These are phyloP conservation scores for Protea cynaroides DNA, from an alignment of 164 flowering plant species.

Conservation along the genomic window DNA sequence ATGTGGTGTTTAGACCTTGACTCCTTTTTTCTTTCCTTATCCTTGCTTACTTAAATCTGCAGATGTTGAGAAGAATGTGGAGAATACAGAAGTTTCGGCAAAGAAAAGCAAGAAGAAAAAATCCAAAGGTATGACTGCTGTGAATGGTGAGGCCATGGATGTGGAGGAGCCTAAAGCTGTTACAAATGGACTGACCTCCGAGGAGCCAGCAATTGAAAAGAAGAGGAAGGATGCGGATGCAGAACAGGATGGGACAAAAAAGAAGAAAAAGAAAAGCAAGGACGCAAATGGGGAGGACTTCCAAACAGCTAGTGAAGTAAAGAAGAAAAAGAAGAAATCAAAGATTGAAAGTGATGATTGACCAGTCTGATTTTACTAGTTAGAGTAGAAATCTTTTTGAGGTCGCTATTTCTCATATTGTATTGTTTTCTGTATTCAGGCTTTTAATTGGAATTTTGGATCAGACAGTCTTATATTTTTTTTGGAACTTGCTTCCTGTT, in stretches of 20 bases:
- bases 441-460: background rate
- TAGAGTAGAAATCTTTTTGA: background rate
- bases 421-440: background rate
- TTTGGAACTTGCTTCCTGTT: too few relatives aligned
- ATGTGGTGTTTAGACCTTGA: too few relatives aligned
- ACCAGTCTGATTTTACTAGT: background rate
- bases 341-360: conserved; percentile 24
- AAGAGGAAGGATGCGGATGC: conserved; percentile 51
- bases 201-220: conserved; percentile 40
- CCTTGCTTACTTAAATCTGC: conserved; percentile 6
- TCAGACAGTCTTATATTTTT: background rate
- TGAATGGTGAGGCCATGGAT: conserved; percentile 27
- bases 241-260: conserved; percentile 46
- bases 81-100: conserved; percentile 29
- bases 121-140: conserved; percentile 26
- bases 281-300: conserved; percentile 31
- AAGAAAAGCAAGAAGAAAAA: conserved; percentile 73
- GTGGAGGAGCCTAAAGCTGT: conserved; percentile 25
- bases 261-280: conserved; percentile 63
- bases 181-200: conserved; percentile 35
- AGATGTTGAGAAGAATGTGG: conserved; percentile 26
- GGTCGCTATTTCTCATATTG: background rate
- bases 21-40: background rate
- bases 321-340: conserved; percentile 53
- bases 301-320: conserved; percentile 33